Base-by-base conservation (phyloP, 495 filamentous ascomycete genomes). In the Aspergillus incahuasiensis region DNA sequence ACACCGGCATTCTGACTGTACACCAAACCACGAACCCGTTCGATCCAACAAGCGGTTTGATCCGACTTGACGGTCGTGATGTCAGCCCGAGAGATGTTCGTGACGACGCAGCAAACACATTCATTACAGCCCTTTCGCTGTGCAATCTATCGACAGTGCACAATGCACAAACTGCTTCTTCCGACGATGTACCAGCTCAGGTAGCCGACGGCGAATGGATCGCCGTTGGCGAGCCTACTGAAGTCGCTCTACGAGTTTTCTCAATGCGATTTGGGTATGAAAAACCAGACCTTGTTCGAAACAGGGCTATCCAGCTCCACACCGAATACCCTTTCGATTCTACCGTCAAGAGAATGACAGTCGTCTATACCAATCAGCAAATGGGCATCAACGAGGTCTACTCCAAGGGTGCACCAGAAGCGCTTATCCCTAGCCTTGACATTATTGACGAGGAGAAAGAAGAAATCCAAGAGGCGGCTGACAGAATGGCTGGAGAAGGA, bases 251-350 rank as follows among this genome's bases (percentile, higher is more conserved):
- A 1, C 87, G 91, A 58, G 86, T 94, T 38, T 88, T 94, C 55
- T 80, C 87, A 0, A 77, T 85, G 64, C 81, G 89, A 34, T 91
- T 91, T 62, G 73, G 82, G 13, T 75, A 73, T 50, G 84, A 83
- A 45, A 82, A 79, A 46, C 82, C 80, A 57, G 78, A 74, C 54
- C 59, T 78, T 1, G 66, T 85, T 12, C 72, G 77, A 39, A 63
- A 68, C 2, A 61, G 74, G 3, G 83, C 81, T 13, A 86, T 88
- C 77, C 74, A 79, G 47, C 83, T 89, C 57, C 66, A 85, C 15
- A 81, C 80, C 34, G 89, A 94, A 67, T 92, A 88, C 61, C 86
- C 87, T 6, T 94, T 94, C 54, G 89, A 94, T 65, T 88, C 84
- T 52, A 77, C 76, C 43, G 86, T 94, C 73, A 94, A 92, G 74